phyloP scores from a whole-genome alignment of 306 rosid species.

The Vigna radiata region DNA sequence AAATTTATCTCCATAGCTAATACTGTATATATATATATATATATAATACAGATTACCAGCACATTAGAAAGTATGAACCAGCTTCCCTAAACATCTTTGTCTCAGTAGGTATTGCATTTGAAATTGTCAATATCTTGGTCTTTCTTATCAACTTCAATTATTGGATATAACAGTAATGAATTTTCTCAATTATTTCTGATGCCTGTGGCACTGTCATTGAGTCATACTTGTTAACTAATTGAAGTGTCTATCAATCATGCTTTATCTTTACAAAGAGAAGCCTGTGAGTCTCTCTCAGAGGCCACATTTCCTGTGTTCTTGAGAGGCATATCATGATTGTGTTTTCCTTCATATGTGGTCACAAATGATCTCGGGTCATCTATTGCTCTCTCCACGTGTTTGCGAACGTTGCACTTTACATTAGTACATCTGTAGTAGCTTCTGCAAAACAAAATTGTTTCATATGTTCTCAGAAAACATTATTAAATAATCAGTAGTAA shows the following conservation, averaged over 20 bases:
- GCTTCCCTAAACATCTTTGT: constrained; percentile 10
- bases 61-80: background rate
- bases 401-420: constrained; percentile 79
- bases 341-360: constrained; percentile 95
- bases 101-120: background rate
- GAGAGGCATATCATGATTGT: constrained; percentile 85
- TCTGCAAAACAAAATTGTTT: constrained; percentile 55
- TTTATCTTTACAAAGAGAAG: constrained; percentile 56
- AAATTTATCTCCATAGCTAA: background rate
- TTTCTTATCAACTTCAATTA: constrained; percentile 30
- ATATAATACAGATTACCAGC: constrained; percentile 32
- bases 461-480: constrained; percentile 22
- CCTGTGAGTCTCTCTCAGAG: constrained; percentile 60
- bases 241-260: constrained; percentile 34
- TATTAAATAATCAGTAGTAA: too few species aligned
- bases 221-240: constrained; percentile 25
- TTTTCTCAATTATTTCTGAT: constrained; percentile 1
- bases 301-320: constrained; percentile 56
- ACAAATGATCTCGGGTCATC: constrained; percentile 90
- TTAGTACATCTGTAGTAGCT: constrained; percentile 93
- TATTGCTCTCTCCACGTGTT: constrained; percentile 89
- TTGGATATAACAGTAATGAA: constrained; percentile 9
- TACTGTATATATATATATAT: background rate
- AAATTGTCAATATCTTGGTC: constrained; percentile 12
- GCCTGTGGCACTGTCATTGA: background rate